These are phyloP conservation scores for Halophytophthora batemanensis DNA, from an alignment of 352 stramenopile species.

Conservation along the genomic window DNA sequence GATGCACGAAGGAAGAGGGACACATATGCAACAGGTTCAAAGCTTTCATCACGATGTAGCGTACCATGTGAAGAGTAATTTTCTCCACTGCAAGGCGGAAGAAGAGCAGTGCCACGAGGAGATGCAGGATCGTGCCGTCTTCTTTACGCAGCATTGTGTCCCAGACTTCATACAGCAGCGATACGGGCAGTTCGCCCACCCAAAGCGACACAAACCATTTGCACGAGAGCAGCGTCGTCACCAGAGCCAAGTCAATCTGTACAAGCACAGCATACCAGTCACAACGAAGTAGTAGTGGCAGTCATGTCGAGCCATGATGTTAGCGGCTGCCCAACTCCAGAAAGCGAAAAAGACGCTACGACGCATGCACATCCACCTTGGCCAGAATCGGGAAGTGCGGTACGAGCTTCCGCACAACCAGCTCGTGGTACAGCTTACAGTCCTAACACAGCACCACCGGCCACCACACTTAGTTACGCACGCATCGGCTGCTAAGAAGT, in stretches of 20 bases:
- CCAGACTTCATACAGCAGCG: constrained; percentile 54
- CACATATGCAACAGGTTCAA: background rate
- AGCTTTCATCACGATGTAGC: background rate
- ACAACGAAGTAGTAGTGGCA: no score
- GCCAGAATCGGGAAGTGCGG: constrained; percentile 45
- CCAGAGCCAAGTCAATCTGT: constrained; percentile 51
- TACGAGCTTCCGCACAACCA: constrained; percentile 53
- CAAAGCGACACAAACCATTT: constrained; percentile 81
- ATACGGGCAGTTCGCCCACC: constrained; percentile 52
- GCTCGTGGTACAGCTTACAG: constrained; percentile 52
- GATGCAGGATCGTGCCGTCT: constrained; percentile 53
- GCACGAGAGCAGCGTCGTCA: constrained; percentile 62
- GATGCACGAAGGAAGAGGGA: background rate
- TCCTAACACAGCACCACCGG: constrained; percentile 26
- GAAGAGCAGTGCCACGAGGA: constrained; percentile 57
- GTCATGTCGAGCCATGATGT: background rate
- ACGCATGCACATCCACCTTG: constrained; percentile 20
- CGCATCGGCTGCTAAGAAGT: background rate
- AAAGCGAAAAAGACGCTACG: no score
- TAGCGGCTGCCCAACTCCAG: background rate
- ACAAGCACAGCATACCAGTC: background rate
- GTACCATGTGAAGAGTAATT: constrained; percentile 38
- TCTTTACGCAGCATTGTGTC: constrained; percentile 54
- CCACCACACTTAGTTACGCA: background rate
- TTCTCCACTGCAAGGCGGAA: constrained; percentile 44